Percentiles rank a stretch among this genome's conserved stretches.
Conservation (phyloP, 2,329 filamentous ascomycete genomes). For the Chrysoporthe austroafricana region DNA sequence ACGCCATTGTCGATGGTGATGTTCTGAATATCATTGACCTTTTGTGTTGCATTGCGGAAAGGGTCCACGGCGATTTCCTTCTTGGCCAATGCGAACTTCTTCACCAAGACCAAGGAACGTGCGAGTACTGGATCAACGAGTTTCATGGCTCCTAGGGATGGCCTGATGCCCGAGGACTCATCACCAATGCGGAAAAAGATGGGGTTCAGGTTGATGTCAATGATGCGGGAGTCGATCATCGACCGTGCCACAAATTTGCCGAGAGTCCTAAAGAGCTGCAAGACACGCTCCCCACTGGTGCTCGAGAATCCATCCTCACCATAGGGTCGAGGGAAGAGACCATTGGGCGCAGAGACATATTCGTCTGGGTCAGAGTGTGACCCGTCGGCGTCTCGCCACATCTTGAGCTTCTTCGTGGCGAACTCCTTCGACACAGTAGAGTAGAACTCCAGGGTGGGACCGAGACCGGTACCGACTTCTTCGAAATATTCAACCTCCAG, state of each 20-base stretch:
- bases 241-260: conserved; percentile 97
- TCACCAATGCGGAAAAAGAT: conserved; percentile 96
- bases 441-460: conserved; percentile 96
- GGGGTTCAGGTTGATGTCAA: conserved; percentile 95
- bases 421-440: conserved; percentile 97
- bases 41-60: conserved; percentile 68
- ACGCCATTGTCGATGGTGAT: conserved; percentile 74
- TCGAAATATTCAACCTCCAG: conserved; percentile 98
- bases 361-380: conserved; percentile 67
- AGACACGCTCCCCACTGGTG: conserved; percentile 83
- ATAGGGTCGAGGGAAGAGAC: conserved; percentile 90
- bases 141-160: conserved; percentile 87
- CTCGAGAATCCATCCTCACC: conserved; percentile 73
- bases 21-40: conserved; percentile 68
- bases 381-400: conserved; percentile 88
- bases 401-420: conserved; percentile 92
- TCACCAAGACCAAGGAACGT: conserved; percentile 82
- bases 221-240: conserved; percentile 97
- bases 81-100: conserved; percentile 84
- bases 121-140: conserved; percentile 86
- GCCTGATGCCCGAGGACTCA: conserved; percentile 66
- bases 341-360: conserved; percentile 81
- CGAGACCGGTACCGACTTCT: conserved; percentile 94
- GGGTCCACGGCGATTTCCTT: conserved; percentile 76
- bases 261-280: conserved; percentile 88